Evolutionary conservation across 2,329 filamentous ascomycete genomes (phyloP), one percentile per base, ranked within the genome.

Genomic region (Fusarium nygamai): DNA sequence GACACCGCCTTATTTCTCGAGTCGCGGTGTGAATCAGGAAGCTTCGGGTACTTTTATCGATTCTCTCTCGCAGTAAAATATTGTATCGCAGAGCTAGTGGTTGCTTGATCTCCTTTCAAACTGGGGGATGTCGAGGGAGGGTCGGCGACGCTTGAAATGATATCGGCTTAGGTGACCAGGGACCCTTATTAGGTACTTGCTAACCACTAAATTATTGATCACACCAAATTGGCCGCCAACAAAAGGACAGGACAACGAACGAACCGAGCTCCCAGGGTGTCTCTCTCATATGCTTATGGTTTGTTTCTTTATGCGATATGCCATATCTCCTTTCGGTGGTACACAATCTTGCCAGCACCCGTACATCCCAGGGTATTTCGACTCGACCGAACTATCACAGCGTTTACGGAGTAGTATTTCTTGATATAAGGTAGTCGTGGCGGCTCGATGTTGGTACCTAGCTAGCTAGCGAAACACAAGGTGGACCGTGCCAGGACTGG

Each of bases 101-200:
- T 56, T 38, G 64, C 56, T 71, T 29, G 53, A 54, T 74, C 58
- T 74, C 64, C 68, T 75, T 69, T 75, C 53, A 33, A 56, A 74
- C 64, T 60, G 64, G 72, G 56, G 67, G 72, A 43, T 73, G 72
- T 75, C 58, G 58, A 75, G 69, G 72, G 72, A 74, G 72, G 63
- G 64, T 73, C 72, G 59, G 61, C 62, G 64, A 66, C 72, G 64
- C 56, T 74, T 48, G 72, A 74, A 75, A 74, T 74, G 72, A 75
- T 74, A 72, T 67, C 59, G 72, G 72, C 69, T 73, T 75, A 71
- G 72, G 69, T 61, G 72, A 75, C 72, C 46, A 63, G 72, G 72
- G 72, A 73, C 61, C 72, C 72, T 75, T 74, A 73, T 70, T 75
- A 74, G 72, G 72, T 69, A 67, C 64, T 56, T 57, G 58, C 71